These are phyloP conservation scores for Trichosporon sp. DNA, from an alignment of 1,284 basidiomycete species.

Conservation along the genomic window DNA sequence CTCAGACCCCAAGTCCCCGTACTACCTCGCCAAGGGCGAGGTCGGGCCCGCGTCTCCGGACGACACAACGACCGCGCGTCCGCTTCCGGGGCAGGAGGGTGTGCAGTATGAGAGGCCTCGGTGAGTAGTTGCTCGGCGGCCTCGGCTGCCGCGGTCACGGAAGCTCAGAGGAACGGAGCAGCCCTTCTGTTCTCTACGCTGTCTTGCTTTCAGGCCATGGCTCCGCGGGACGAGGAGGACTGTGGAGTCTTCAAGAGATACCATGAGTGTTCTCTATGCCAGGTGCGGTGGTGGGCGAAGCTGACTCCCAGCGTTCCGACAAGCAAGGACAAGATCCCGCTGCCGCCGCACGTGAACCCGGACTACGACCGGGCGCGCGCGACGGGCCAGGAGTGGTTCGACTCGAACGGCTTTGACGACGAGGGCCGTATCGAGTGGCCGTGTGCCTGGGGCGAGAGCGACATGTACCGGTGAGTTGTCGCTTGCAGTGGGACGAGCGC, in stretches of 20 bases:
- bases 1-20: constrained; percentile 38
- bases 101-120: not conserved
- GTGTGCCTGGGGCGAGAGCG: constrained; percentile 47
- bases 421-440: constrained; percentile 41
- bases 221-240: too few relatives aligned
- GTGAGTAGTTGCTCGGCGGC: not conserved
- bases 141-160: not conserved
- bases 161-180: not conserved
- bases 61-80: constrained; percentile 34
- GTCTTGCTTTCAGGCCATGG: not conserved
- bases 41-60: constrained; percentile 39
- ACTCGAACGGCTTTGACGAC: constrained; percentile 34
- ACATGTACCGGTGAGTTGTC: constrained; percentile 44
- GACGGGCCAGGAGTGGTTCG: constrained; percentile 19
- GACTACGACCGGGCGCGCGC: constrained; percentile 18
- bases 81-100: constrained; percentile 12
- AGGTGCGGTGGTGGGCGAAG: not conserved
- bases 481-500: not conserved
- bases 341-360: constrained; percentile 13
- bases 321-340: constrained; percentile 3
- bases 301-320: not conserved
- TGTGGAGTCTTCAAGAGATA: too few relatives aligned
- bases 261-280: too few relatives aligned
- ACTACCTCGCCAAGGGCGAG: constrained; percentile 39
- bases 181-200: not conserved